Base-by-base conservation (phyloP, 805 yeast species). In the Yarrowia yakushimensis region DNA sequence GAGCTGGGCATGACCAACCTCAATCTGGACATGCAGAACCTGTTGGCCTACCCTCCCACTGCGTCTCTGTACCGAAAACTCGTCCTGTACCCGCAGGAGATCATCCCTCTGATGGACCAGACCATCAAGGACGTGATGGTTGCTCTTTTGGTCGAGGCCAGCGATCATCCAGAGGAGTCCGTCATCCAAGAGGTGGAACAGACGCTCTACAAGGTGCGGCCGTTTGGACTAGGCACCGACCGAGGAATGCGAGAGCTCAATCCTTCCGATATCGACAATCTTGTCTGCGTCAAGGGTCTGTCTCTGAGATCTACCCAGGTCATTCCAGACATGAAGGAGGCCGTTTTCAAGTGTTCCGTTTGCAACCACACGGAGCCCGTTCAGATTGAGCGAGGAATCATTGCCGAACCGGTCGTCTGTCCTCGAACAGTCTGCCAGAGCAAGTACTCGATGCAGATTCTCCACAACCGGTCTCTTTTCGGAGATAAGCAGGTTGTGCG, bases 41-140 rank as follows among this genome's bases (percentile, higher is more conserved):
- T 94, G 65, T 77, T 87, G 63, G 85, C 94, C 7, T 90, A 83
- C 70, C 85, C 87, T 3, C 80, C 85, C 30, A 85, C 97, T 5
- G 83, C 82, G 65, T 90, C 88, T 70, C 77, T 94, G 60, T 94
- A 88, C 74, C 82, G 88, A 70, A 97, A 93, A 74, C 78, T 94
- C 66, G 82, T 90, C 67, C 88, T 90, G 71, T 94, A 92, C 72
- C 99, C 99, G 0, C 97, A 92, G 73, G 99, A 94, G 78, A 90
- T 94, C 37, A 85, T 94, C 62, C 97, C 99, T 11, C 90, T 94
- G 69, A 92, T 94, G 97, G 99, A 94, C 79, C 97, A 92, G 71
- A 86, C 97, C 4, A 82, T 92, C 63, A 91, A 90, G 72, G 97
- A 93, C 72, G 86, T 91, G 69, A 84, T 94, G 84, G 86, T 90